These are phyloP conservation scores for Rhodosporidiobolus sp. DNA, from an alignment of 768 basidiomycete species.

Conservation along the genomic window DNA sequence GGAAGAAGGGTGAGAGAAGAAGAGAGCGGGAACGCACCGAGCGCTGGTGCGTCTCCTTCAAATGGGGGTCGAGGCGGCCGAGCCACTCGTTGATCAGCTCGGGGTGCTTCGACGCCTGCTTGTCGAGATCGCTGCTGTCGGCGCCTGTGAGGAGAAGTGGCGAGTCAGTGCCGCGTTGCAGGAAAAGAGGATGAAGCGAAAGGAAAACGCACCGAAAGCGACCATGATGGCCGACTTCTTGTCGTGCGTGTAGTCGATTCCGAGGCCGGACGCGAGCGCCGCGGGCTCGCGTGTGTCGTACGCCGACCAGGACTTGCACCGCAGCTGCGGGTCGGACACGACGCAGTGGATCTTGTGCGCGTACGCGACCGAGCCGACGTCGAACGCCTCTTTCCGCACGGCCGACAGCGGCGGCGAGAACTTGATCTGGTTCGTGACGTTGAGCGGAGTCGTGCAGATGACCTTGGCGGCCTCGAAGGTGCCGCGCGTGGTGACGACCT, in stretches of 20 bases:
- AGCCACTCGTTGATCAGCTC: conserved; percentile 3
- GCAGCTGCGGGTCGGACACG: background rate
- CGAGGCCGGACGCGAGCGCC: background rate
- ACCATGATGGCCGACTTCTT: background rate
- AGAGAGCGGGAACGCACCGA: background rate
- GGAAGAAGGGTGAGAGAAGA: background rate
- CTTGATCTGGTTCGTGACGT: background rate
- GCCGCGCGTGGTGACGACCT: background rate
- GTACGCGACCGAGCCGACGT: background rate
- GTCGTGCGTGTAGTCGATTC: background rate
- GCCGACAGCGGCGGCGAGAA: background rate
- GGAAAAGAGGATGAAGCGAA: background rate
- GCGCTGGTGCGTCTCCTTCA: background rate
- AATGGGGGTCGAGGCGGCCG: background rate
- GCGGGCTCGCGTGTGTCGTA: background rate
- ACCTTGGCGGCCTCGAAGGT: background rate
- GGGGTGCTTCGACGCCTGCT: conserved; percentile 5
- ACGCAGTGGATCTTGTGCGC: background rate
- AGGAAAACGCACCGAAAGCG: background rate
- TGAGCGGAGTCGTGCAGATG: background rate
- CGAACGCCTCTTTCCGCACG: background rate
- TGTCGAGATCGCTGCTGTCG: background rate
- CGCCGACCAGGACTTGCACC: background rate
- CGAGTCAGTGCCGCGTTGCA: background rate
- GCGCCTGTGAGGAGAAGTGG: background rate